Evolutionary conservation across 345 rosid genomes (phyloP), one percentile per base, ranked within the genome.

Genomic region (Clarkia xantiana): DNA sequence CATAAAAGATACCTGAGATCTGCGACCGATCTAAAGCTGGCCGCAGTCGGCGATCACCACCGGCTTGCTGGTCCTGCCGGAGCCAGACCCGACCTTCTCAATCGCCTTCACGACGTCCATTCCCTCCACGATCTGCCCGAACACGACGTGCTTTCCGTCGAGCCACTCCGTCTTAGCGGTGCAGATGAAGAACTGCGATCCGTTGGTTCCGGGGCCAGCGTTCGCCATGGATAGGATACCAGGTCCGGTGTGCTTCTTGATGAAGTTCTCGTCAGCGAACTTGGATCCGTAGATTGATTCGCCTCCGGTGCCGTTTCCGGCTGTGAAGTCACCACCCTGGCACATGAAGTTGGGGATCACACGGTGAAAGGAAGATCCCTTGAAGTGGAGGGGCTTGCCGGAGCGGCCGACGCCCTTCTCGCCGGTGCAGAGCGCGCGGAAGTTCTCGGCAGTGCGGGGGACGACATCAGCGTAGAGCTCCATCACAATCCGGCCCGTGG

Each of bases 321-420:
- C 67, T 1, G 77, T 72, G 62, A 72, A 72, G 52, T 72, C 77
- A 0, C 77, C 77, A 3, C 77, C 77, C 49, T 68, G 77, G 62
- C 77, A 68, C 73, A 72, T 72, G 71, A 72, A 72, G 16, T 61
- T 56, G 0, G 71, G 77, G 58, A 72, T 71, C 52, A 71, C 68
- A 2, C 73, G 56, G 59, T 67, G 76, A 58, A 71, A 71, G 12
- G 42, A 0, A 10, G 76, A 71, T 14, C 76, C 74, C 50, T 65
- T 72, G 66, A 52, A 72, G 64, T 72, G 77, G 20, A 72, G 59
- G 0, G 77, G 74, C 74, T 68, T 68, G 23, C 77, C 61, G 52
- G 64, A 49, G 14, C 51, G 49, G 0, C 74, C 74, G 14, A 4
- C 25, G 14, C 74, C 74, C 29, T 72, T 72, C 57, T 72, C 77